Evolutionary conservation across 108 stramenopile genomes (phyloP), one percentile per base, ranked within the genome.

Genomic region (Skeletonema costatum): DNA sequence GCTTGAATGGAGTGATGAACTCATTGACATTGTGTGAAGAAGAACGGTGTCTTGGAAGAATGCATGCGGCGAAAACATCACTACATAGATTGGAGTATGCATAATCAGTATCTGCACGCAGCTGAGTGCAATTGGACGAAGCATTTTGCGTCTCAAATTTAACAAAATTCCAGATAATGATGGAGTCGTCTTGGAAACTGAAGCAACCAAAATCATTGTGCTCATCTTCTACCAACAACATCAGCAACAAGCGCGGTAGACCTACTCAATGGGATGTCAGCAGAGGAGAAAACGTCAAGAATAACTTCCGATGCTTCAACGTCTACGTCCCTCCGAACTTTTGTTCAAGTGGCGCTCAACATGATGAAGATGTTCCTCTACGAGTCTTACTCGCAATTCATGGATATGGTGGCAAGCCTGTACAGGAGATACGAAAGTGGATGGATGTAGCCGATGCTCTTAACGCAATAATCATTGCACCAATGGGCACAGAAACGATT

Each of bases 341-440:
- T 38, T 65, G 64, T 32, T 32, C 48, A 21, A 56, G 0, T 56
- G 48, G 9, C n/a, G n/a, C 5, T 17, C 17, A 50, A n/a, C 17
- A 50, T n/a, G 17, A 50, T n/a, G 0, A 50, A 12, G 17, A n/a
- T 25, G 9, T 5, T 56, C 21, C 53, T 56, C 53, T 65, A 46
- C 66, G 80, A 21, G 60, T 81, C 1, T 68, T 81, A 46, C 25
- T 81, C 17, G 73, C 68, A 25, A 56, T 74, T 4, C 80, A 81
- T 48, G 80, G 73, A 16, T 81, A 74, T 41, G 69, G 68, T 11
- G 73, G 73, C 56, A 33, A 13, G 5, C 80, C 80, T 2, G 25
- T 8, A 5, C 61, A 70, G 21, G 80, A 81, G 67, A 70, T 81
- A n/a, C 41, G 21, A 33, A 81, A 81, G 21, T 81, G 80, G 80